Evolutionary conservation across 257 asterid genomes (phyloP).

Genomic region (Lycium barbarum): DNA sequence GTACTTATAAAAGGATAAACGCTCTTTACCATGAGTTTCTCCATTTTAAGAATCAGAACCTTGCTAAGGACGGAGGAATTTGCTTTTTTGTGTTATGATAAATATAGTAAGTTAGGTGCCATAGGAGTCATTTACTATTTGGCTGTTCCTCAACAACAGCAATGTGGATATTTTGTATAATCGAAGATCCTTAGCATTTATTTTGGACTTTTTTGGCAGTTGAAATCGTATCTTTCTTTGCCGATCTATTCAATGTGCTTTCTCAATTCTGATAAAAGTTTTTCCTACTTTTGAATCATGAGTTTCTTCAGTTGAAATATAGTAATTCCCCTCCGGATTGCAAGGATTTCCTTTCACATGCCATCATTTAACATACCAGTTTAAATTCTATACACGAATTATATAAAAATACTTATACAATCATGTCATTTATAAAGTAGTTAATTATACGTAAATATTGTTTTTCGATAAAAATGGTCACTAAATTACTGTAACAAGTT

Average conservation of each 20-base stretch:
- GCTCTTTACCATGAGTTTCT: no score
- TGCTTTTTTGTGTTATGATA: not conserved
- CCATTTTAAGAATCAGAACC: not conserved
- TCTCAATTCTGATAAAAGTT: not conserved
- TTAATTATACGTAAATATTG: no score
- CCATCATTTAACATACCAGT: no score
- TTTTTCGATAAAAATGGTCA: no score
- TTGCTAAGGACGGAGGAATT: not conserved
- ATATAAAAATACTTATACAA: no score
- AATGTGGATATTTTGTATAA: not conserved
- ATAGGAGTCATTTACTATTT: not conserved
- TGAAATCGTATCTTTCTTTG: not conserved
- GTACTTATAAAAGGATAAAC: no score
- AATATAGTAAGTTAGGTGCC: not conserved
- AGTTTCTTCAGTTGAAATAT: not conserved
- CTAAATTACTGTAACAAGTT: no score
- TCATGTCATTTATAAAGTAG: no score
- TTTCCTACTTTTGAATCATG: not conserved
- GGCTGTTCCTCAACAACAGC: not conserved
- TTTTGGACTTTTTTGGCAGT: conserved; percentile 12
- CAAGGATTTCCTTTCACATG: conserved; percentile 1
- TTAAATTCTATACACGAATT: no score
- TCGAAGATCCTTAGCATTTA: conserved; percentile 14
- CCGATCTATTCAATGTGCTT: not conserved
- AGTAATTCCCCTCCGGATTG: not conserved